A percentile compares a stretch with the other conserved stretches of the same genome.
Evolutionary conservation across 2,329 filamentous ascomycete genomes (phyloP).

Genomic region (Sarocladiaceae sp.): DNA sequence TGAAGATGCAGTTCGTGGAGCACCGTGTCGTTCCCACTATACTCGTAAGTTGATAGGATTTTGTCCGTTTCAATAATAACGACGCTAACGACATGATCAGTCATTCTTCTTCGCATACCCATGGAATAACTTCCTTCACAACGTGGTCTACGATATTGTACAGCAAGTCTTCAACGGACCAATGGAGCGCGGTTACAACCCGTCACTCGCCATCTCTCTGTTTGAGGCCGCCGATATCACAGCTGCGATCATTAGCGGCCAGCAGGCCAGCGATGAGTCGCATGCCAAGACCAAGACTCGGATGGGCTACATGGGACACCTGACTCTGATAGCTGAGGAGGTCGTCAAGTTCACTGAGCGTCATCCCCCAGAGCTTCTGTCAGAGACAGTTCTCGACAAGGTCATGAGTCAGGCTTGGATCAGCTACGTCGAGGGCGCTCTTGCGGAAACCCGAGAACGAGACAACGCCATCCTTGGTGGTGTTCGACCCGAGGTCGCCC

Average conservation of each 20-base stretch:
- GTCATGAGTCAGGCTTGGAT: conserved; percentile 90
- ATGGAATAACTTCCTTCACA: conserved; percentile 99
- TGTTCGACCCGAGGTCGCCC: conserved; percentile 82
- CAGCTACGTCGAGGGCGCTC: conserved; percentile 85
- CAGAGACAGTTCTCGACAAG: conserved; percentile 75
- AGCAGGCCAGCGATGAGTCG: conserved; percentile 78
- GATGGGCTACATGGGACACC: conserved; percentile 96
- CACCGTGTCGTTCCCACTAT: conserved; percentile 93
- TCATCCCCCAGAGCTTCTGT: conserved; percentile 81
- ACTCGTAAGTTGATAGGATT: conserved; percentile 57
- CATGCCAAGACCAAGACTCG: conserved; percentile 80
- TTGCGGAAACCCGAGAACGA: conserved; percentile 88
- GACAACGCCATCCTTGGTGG: conserved; percentile 98
- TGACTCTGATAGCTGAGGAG: conserved; percentile 95
- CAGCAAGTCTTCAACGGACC: conserved; percentile 98
- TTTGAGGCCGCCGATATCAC: conserved; percentile 90
- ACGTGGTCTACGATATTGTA: conserved; percentile 97
- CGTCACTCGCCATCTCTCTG: conserved; percentile 80
- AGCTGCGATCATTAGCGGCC: conserved; percentile 84
- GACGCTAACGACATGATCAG: conserved; percentile 41
- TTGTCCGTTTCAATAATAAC: neutral
- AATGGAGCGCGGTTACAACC: conserved; percentile 94
- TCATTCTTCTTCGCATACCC: conserved; percentile 98
- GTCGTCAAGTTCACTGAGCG: conserved; percentile 98
- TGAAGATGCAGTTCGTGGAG: conserved; percentile 96